Evolutionary conservation across 1,284 basidiomycete species (phyloP).

Genomic region (Takashimella tepidaria): DNA sequence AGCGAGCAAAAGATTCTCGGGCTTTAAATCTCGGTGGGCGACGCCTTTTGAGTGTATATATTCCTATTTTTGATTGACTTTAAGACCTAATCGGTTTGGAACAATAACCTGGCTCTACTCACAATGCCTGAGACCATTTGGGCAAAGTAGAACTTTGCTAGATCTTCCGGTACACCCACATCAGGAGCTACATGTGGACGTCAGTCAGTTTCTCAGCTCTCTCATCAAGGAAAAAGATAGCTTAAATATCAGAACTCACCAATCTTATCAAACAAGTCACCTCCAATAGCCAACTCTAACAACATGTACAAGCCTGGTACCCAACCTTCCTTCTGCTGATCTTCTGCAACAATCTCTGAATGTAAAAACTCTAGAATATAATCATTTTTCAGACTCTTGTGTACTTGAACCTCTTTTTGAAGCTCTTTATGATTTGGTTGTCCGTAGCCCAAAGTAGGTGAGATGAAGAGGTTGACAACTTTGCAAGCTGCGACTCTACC

Average conservation of each 20-base stretch:
- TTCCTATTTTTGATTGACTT: conserved; percentile 49
- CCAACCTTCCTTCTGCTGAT: conserved; percentile 50
- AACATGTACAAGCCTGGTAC: conserved; percentile 85
- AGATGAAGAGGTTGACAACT: conserved; percentile 57
- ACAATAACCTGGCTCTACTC: conserved; percentile 11
- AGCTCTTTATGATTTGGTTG: conserved; percentile 60
- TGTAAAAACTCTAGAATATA: conserved; percentile 83
- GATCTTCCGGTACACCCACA: conserved; percentile 76
- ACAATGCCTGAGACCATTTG: conserved; percentile 75
- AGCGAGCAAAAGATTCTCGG: conserved; percentile 86
- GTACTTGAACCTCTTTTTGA: conserved; percentile 91
- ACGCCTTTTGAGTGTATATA: conserved; percentile 87
- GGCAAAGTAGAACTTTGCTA: conserved; percentile 86
- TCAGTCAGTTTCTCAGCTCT: no score
- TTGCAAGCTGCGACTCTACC: conserved; percentile 73
- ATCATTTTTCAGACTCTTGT: conserved; percentile 70
- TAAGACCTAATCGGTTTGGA: neutral
- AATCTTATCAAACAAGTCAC: conserved; percentile 97
- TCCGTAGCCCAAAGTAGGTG: conserved; percentile 27
- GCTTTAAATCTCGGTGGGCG: conserved; percentile 93
- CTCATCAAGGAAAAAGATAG: no score
- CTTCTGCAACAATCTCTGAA: conserved; percentile 66
- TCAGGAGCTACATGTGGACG: conserved; percentile 61
- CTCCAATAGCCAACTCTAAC: conserved; percentile 85
- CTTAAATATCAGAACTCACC: no score